These are phyloP conservation scores for Aspergillus spinulosporus DNA, from an alignment of 2,329 filamentous ascomycete genomes.

Conservation along the genomic window DNA sequence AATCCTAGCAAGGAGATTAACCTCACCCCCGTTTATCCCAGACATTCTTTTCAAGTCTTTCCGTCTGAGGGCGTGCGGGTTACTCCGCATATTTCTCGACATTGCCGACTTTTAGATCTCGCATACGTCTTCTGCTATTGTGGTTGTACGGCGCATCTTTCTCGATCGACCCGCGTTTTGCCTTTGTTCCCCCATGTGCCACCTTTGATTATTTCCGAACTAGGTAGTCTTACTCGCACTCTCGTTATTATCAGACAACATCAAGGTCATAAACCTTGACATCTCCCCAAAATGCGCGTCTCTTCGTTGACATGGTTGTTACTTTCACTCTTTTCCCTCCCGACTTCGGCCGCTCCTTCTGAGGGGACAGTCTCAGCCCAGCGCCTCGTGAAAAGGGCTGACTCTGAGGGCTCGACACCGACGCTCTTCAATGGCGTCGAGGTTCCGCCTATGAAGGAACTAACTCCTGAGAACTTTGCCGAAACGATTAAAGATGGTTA, in stretches of 20 bases:
- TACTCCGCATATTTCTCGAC: slow-evolving; percentile 10
- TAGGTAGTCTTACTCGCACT: slow-evolving; percentile 12
- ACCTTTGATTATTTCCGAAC: slow-evolving; percentile 29
- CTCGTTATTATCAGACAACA: slow-evolving; percentile 15
- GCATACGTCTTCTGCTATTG: neutral
- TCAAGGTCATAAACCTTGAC: slow-evolving; percentile 23
- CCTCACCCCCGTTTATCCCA: slow-evolving; percentile 20
- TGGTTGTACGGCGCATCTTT: slow-evolving; percentile 15
- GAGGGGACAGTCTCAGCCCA: slow-evolving; percentile 24
- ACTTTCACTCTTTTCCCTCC: slow-evolving; percentile 38
- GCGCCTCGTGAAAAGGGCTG: slow-evolving; percentile 32
- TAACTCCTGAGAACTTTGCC: slow-evolving; percentile 51
- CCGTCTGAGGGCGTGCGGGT: slow-evolving; percentile 17
- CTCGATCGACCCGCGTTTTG: slow-evolving; percentile 14
- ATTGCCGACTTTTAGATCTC: neutral
- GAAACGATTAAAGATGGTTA: slow-evolving; percentile 53
- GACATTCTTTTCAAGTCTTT: slow-evolving; percentile 14
- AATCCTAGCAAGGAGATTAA: slow-evolving; percentile 17
- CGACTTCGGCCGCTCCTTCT: slow-evolving; percentile 34
- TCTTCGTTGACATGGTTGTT: slow-evolving; percentile 41
- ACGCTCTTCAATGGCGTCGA: slow-evolving; percentile 54
- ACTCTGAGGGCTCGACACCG: slow-evolving; percentile 24
- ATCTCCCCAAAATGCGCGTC: slow-evolving; percentile 37
- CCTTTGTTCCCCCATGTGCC: slow-evolving; percentile 29
- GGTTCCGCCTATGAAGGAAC: slow-evolving; percentile 52